Percentiles rank a stretch among this genome's conserved stretches.
Conservation (phyloP, 2,329 filamentous ascomycete genomes). For the Kalmusia sp. region DNA sequence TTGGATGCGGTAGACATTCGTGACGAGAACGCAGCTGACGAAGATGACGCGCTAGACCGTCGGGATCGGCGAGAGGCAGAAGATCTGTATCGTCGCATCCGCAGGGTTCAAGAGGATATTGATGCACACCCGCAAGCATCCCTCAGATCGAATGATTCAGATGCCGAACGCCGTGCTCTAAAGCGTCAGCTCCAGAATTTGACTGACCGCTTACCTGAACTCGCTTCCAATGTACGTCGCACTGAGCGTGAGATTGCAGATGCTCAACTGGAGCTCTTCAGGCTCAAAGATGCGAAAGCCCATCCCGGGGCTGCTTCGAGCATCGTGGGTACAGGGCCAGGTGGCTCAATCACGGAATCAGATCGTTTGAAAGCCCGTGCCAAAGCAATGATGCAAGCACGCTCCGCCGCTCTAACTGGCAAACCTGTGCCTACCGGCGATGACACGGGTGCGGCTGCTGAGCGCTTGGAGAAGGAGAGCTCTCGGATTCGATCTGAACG, state of each 20-base stretch:
- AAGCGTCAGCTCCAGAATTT: constrained; percentile 89
- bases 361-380: constrained; percentile 94
- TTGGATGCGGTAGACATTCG: constrained; percentile 96
- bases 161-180: constrained; percentile 83
- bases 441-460: constrained; percentile 79
- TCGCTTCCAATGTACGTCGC: constrained; percentile 89
- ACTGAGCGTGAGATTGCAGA: constrained; percentile 94
- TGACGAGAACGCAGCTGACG: constrained; percentile 86
- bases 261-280: constrained; percentile 89
- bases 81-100: constrained; percentile 89
- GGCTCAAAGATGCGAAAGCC: constrained; percentile 89
- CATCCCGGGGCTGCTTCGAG: constrained; percentile 80
- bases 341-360: constrained; percentile 87
- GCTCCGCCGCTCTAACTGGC: constrained; percentile 89
- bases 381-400: constrained; percentile 98
- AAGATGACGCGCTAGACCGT: constrained; percentile 90
- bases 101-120: constrained; percentile 92
- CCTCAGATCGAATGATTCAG: constrained; percentile 69
- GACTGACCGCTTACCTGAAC: constrained; percentile 87
- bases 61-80: constrained; percentile 91
- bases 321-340: constrained; percentile 91
- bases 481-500: constrained; percentile 81
- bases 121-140: constrained; percentile 85
- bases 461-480: constrained; percentile 87
- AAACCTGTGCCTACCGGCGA: constrained; percentile 74